Evolutionary conservation across 305 asterid genomes (phyloP).

Genomic region (Fraxinus velutina): DNA sequence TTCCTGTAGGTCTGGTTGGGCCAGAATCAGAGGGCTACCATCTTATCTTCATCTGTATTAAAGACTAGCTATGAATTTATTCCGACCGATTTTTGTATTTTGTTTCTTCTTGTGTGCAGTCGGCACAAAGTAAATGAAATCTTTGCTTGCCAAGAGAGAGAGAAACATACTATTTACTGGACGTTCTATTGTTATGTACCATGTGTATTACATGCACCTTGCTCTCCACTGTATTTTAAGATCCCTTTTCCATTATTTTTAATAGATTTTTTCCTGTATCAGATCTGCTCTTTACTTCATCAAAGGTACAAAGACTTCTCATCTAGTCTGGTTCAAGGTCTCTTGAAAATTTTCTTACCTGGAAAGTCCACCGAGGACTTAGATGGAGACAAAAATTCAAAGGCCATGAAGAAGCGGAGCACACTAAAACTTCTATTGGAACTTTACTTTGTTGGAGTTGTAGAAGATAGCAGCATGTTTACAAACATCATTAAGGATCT

Average conservation of each 20-base stretch:
- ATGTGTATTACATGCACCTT: slow-evolving; percentile 16
- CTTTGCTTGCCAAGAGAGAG: neutral
- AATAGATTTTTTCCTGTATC: slow-evolving; percentile 28
- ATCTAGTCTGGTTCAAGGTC: slow-evolving; percentile 93
- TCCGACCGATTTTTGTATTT: neutral
- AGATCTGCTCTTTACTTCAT: slow-evolving; percentile 98
- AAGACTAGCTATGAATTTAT: neutral
- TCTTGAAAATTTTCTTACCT: slow-evolving; percentile 67
- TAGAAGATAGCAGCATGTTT: slow-evolving; percentile 75
- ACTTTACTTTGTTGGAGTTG: slow-evolving; percentile 88
- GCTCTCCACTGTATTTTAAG: neutral
- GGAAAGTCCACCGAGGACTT: slow-evolving; percentile 79
- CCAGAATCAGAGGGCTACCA: neutral
- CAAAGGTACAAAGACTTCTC: slow-evolving; percentile 95
- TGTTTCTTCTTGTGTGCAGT: neutral
- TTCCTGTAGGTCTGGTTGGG: neutral
- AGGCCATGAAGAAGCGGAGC: slow-evolving; percentile 98
- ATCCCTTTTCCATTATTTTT: slow-evolving; percentile 8
- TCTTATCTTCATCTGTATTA: neutral
- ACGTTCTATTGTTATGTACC: neutral
- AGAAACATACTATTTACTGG: neutral
- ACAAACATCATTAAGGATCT: slow-evolving; percentile 83
- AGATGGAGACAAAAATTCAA: slow-evolving; percentile 80
- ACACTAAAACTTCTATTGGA: slow-evolving; percentile 93
- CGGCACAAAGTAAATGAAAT: neutral